Percentiles rank a stretch among this genome's conserved stretches.
phyloP scores from a whole-genome alignment of 352 stramenopile genomes.

The Pythium guiyangense region DNA sequence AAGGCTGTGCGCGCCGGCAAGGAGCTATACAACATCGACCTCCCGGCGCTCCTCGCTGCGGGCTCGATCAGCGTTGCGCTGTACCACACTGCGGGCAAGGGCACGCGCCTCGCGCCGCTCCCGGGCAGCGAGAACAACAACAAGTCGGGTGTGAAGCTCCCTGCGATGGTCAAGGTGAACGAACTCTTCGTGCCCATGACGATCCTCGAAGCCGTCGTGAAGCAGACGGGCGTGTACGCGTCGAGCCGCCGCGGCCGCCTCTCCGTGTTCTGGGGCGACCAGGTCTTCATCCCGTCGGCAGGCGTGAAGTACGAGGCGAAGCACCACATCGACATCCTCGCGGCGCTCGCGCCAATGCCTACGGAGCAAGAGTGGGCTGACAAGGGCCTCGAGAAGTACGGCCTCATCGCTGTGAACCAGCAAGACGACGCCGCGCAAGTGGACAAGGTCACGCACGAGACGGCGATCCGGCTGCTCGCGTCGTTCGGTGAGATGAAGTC shows the following conservation, averaged over 20 bases:
- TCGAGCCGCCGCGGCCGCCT: constrained; percentile 91
- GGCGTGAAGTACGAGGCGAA: constrained; percentile 91
- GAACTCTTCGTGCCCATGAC: constrained; percentile 91
- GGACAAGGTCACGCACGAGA: constrained; percentile 97
- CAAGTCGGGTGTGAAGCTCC: constrained; percentile 98
- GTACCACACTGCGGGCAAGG: constrained; percentile 98
- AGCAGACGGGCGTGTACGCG: constrained; percentile 97
- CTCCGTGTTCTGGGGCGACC: constrained; percentile 98
- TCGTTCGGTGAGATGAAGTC: constrained; percentile 93
- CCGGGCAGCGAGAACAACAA: constrained; percentile 99
- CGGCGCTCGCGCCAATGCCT: constrained; percentile 92
- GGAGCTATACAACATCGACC: constrained; percentile 83
- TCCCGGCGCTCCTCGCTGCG: constrained; percentile 69
- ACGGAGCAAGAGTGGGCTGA: constrained; percentile 91
- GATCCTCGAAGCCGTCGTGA: constrained; percentile 97
- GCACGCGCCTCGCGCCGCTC: constrained; percentile 94
- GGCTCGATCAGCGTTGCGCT: constrained; percentile 90
- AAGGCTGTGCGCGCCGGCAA: constrained; percentile 90
- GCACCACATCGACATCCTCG: constrained; percentile 98
- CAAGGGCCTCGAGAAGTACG: constrained; percentile 98
- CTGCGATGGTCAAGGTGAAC: constrained; percentile 88
- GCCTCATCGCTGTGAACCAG: constrained; percentile 95
- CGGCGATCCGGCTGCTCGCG: constrained; percentile 90
- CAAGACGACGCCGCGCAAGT: constrained; percentile 92
- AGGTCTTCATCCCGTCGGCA: constrained; percentile 96